Evolutionary conservation across 164 flowering plant species (phyloP), one percentile per base, ranked within the genome.

Genomic region (Chimonanthus praecox): DNA sequence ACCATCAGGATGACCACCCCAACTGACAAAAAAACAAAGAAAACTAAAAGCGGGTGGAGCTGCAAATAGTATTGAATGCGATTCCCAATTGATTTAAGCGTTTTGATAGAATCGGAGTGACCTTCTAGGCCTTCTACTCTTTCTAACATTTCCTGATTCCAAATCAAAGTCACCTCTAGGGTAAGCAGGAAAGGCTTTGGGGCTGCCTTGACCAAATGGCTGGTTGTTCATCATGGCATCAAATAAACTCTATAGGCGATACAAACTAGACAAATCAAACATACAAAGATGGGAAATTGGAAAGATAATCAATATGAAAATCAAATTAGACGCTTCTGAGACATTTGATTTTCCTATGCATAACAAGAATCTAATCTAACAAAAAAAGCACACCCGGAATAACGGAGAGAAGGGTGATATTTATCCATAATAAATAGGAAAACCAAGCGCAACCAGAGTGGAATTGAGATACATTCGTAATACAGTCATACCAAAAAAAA

Each of bases 81-180:
- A 73, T 78, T 87, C 2, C 75, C 85, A 3, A 90, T 6, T 0
- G 89, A 81, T 77, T 87, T 88, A 15, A 94, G 5, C 96, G 91
- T 90, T 75, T 70, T 87, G 58, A 78, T 3, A 2, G 81, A 82
- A 49, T 80, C 49, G 47, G 78, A n/a, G 49, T 0, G 81, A 84
- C 10, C 49, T 82, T 74, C 81, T 89, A 2, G 78, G 77, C 72
- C 83, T 92, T 71, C 94, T 75, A 7, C 80, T 6, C 82, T 79
- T 90, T 79, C 75, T 88, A 43, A 66, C 45, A 33, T 79, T 78
- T 72, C 92, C 92, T 13, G 92, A 90, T 84, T 94, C 98, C 81
- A 94, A 69, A 83, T 92, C 99, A 73, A 90, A 84, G 10, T 94
- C 97, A 18, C 83, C 83, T 74, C 88, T 86, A 44, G 86, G 88